Conservation (phyloP, 192 early-diverging fungal genomes). For the Backusella psychrophila region DNA sequence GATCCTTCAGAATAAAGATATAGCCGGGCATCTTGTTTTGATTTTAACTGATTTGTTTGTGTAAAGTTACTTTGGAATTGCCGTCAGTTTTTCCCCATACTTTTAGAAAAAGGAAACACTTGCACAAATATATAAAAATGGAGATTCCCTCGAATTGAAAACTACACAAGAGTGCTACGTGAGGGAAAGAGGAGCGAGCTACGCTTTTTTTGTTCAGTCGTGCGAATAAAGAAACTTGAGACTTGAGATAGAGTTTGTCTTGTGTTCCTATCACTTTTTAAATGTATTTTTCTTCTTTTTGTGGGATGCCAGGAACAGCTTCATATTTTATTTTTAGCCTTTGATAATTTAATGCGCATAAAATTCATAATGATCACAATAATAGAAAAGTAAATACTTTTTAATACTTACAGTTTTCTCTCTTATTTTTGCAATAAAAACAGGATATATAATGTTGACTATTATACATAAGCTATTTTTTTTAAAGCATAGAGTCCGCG, state of each 20-base stretch:
- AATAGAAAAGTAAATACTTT: not conserved
- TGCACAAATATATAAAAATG: not conserved
- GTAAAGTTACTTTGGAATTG: not conserved
- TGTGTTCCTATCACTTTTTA: not conserved
- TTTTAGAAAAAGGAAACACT: not conserved
- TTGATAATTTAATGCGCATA: not conserved
- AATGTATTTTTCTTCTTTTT: not conserved
- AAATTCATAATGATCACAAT: too few relatives aligned
- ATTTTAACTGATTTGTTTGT: not conserved
- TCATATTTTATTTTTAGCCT: not conserved
- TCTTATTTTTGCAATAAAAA: not conserved
- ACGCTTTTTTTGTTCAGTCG: not conserved
- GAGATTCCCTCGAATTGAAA: not conserved
- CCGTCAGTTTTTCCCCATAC: not conserved
- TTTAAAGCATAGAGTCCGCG: not conserved
- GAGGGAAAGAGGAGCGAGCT: not conserved
- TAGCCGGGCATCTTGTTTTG: not conserved
- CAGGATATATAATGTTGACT: not conserved
- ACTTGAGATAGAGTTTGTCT: not conserved
- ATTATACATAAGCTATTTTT: not conserved
- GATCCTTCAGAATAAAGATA: not conserved
- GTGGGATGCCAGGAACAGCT: not conserved
- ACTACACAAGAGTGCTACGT: not conserved
- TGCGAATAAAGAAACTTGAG: not conserved
- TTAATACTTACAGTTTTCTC: not conserved